phyloP scores from a whole-genome alignment of 331 rosid genomes.

The Pyracantha coccinea region DNA sequence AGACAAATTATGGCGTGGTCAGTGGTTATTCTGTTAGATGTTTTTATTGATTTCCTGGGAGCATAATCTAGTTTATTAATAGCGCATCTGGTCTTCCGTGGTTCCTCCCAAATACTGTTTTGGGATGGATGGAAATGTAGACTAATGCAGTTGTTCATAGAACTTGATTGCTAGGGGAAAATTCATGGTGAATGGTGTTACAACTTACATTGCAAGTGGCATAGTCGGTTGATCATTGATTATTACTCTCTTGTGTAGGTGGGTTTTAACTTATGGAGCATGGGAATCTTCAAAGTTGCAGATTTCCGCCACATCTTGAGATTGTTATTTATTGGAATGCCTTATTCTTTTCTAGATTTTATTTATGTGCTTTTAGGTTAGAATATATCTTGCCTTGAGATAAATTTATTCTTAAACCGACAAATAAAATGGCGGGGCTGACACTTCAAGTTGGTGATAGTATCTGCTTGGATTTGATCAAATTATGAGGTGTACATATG shows the following conservation, averaged over 20 bases:
- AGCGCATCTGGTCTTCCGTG: not conserved
- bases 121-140: not conserved
- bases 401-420: not conserved
- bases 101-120: not conserved
- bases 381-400: not conserved
- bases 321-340: not conserved
- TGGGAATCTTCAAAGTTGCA: not conserved
- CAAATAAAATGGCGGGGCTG: not conserved
- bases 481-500: not conserved
- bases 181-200: not conserved
- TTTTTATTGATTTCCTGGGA: not conserved
- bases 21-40: too few relatives aligned
- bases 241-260: not conserved
- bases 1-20: not conserved
- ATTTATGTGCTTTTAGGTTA: not conserved
- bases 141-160: not conserved
- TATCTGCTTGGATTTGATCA: not conserved
- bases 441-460: not conserved
- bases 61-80: not conserved
- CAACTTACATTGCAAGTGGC: not conserved
- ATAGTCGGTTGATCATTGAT: not conserved
- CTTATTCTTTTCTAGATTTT: not conserved
- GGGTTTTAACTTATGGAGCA: not conserved
- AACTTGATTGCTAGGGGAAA: not conserved
- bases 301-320: not conserved